Evolutionary conservation across 129 eudicot genomes (phyloP).

Genomic region (Mikania micrantha): DNA sequence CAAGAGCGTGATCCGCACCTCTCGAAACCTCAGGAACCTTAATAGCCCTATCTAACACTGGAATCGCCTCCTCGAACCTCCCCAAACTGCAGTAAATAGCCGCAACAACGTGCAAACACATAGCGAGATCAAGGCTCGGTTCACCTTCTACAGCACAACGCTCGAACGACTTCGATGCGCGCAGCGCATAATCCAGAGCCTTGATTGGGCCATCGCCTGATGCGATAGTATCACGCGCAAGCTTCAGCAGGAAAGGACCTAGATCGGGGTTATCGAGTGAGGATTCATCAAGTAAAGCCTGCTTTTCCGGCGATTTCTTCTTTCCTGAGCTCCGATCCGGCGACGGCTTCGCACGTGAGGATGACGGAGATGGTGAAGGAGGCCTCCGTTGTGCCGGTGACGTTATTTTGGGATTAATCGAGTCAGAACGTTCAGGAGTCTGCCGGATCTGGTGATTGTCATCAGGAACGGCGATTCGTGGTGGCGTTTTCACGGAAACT

Average conservation of each 20-base stretch:
- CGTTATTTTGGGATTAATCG: slow-evolving; percentile 28
- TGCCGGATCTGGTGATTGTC: slow-evolving; percentile 58
- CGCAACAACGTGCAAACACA: slow-evolving; percentile 96
- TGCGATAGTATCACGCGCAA: slow-evolving; percentile 91
- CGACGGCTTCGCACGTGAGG: slow-evolving; percentile 90
- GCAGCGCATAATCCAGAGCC: slow-evolving; percentile 84
- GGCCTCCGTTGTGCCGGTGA: slow-evolving; percentile 69
- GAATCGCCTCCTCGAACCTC: slow-evolving; percentile 88
- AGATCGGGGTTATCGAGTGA: slow-evolving; percentile 93
- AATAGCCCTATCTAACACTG: slow-evolving; percentile 89
- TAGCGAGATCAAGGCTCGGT: slow-evolving; percentile 89
- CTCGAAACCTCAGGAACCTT: slow-evolving; percentile 66
- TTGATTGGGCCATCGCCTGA: slow-evolving; percentile 91
- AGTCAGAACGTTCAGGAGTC: slow-evolving; percentile 40
- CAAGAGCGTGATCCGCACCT: slow-evolving; percentile 94
- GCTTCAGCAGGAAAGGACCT: slow-evolving; percentile 80
- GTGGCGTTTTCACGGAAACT: slow-evolving; percentile 83
- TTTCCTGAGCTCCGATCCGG: slow-evolving; percentile 92
- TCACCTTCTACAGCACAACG: slow-evolving; percentile 66
- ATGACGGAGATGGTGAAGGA: slow-evolving; percentile 83
- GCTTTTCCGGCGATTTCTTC: slow-evolving; percentile 77
- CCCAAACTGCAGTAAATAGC: slow-evolving; percentile 96
- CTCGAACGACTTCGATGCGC: slow-evolving; percentile 88
- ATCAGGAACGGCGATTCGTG: slow-evolving; percentile 51
- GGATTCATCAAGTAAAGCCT: slow-evolving; percentile 42